These are phyloP conservation scores for Mariannaea sp. DNA, from an alignment of 2,329 filamentous ascomycete genomes.

Conservation along the genomic window DNA sequence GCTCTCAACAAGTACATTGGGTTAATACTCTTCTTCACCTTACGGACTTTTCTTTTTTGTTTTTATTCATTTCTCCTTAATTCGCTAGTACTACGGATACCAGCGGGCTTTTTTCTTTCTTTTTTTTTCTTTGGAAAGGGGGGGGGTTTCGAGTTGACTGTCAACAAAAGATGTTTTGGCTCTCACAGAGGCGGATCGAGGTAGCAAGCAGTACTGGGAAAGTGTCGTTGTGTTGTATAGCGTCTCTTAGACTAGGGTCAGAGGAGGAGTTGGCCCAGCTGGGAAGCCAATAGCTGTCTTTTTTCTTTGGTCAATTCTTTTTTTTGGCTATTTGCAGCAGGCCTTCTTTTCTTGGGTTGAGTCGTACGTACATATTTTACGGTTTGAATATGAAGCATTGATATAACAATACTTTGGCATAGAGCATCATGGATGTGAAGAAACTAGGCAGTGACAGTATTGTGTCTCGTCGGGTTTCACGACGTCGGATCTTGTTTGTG, in stretches of 20 bases:
- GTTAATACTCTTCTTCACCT: slow-evolving; percentile 21
- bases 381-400: slow-evolving; percentile 29
- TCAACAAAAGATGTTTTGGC: slow-evolving; percentile 1
- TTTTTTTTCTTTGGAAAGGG: no score
- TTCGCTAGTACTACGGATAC: slow-evolving; percentile 21
- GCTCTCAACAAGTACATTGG: slow-evolving; percentile 22
- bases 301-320: no score
- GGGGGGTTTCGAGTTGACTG: slow-evolving; percentile 21
- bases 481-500: no score
- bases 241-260: slow-evolving; percentile 11
- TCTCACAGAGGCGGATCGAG: not conserved
- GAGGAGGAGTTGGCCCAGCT: slow-evolving; percentile 10
- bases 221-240: slow-evolving; percentile 16
- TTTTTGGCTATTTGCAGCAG: slow-evolving; percentile 16
- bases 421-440: no score
- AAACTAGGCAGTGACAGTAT: no score
- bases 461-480: no score
- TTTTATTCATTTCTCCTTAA: no score
- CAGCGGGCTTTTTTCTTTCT: slow-evolving; percentile 15
- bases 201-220: slow-evolving; percentile 6
- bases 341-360: slow-evolving; percentile 18
- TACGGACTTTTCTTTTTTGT: slow-evolving; percentile 17
- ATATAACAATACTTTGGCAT: no score
- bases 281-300: slow-evolving; percentile 6
- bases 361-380: slow-evolving; percentile 28